phyloP scores from a whole-genome alignment of 148 eudicot genomes.

The Pharnaceum exiguum region DNA sequence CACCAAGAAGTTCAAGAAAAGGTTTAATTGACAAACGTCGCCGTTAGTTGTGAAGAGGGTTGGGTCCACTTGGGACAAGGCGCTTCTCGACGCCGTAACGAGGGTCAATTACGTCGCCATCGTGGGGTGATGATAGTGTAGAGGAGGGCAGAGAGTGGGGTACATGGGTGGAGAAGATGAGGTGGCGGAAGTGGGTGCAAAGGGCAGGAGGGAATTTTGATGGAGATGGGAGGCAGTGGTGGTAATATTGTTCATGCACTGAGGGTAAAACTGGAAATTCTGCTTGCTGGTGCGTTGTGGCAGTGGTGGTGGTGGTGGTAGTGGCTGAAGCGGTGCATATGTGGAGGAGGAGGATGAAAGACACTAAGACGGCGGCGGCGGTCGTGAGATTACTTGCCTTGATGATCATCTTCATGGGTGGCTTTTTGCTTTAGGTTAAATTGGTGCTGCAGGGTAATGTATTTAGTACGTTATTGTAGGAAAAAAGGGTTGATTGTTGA shows the following conservation, averaged over 20 bases:
- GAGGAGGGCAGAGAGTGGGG: conserved; percentile 24
- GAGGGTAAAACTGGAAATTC: not conserved
- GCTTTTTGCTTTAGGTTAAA: too few species aligned
- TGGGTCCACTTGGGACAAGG: conserved; percentile 88
- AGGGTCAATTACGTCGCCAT: conserved; percentile 53
- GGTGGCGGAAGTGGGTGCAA: conserved; percentile 29
- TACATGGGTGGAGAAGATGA: conserved; percentile 23
- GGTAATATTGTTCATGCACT: conserved; percentile 16
- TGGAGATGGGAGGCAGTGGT: conserved; percentile 22
- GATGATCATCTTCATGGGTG: too few species aligned
- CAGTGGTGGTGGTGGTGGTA: too few species aligned
- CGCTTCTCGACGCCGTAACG: conserved; percentile 79
- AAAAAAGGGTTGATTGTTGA: too few species aligned
- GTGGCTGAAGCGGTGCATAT: too few species aligned
- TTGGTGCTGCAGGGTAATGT: too few species aligned
- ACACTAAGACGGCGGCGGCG: too few species aligned
- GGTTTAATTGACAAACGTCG: not conserved
- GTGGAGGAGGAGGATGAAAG: too few species aligned
- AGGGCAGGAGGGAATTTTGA: conserved; percentile 35
- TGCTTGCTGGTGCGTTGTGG: too few species aligned
- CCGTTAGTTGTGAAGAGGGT: conserved; percentile 76
- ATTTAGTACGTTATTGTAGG: too few species aligned
- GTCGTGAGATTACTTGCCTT: too few species aligned
- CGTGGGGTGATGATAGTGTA: conserved; percentile 1
- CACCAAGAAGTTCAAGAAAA: not conserved